Conservation (phyloP, 306 rosid species). For the Vigna unguiculata region DNA sequence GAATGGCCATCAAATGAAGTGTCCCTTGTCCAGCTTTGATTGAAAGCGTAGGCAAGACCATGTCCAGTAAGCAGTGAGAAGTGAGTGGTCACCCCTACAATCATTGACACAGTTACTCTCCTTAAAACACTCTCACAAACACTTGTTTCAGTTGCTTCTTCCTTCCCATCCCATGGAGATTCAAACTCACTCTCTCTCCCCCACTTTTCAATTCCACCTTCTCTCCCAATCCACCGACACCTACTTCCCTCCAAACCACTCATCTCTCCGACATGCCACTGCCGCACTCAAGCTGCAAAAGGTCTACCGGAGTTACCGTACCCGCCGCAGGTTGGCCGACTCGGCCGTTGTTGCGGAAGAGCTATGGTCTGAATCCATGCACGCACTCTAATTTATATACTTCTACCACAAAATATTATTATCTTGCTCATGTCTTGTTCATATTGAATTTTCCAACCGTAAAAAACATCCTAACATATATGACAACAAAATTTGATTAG, state of each 20-base stretch:
- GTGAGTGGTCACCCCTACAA: too few relatives aligned
- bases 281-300: conserved; percentile 16
- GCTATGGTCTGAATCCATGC: background rate
- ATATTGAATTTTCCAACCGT: too few relatives aligned
- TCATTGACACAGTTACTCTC: background rate
- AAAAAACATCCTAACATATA: too few relatives aligned
- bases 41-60: background rate
- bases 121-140: too few relatives aligned
- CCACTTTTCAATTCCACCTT: background rate
- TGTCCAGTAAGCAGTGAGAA: background rate
- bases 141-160: background rate
- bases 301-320: conserved; percentile 29
- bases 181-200: background rate
- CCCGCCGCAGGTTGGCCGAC: conserved; percentile 28
- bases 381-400: background rate
- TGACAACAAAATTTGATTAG: too few relatives aligned
- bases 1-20: conserved; percentile 2
- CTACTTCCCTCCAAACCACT: background rate
- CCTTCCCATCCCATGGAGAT: conserved; percentile 14
- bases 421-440: too few relatives aligned
- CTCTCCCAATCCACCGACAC: conserved; percentile 15
- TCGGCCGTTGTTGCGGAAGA: conserved; percentile 32
- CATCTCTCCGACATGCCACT: background rate
- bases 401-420: too few relatives aligned
- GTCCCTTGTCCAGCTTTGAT: background rate